Conservation (phyloP, 495 filamentous ascomycete genomes). For the Xylaria cubensis region DNA sequence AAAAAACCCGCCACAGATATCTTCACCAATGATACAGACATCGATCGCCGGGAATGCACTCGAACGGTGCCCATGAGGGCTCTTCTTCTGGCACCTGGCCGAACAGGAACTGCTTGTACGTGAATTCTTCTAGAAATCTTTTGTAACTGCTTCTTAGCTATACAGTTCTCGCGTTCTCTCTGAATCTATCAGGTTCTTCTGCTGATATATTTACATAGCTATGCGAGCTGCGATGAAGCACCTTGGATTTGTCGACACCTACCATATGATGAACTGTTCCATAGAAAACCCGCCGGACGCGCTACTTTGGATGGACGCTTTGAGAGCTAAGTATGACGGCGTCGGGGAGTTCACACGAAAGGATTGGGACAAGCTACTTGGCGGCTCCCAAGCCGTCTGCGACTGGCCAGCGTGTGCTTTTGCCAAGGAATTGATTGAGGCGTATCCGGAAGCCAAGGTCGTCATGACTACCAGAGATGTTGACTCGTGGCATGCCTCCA, state of each 20-base stretch:
- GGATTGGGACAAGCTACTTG: constrained; percentile 72
- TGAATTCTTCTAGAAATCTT: constrained; percentile 17
- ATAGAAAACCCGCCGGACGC: constrained; percentile 72
- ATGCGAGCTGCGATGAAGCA: constrained; percentile 66
- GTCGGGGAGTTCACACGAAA: constrained; percentile 65
- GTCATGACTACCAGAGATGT: constrained; percentile 66
- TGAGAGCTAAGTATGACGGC: constrained; percentile 69
- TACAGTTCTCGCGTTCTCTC: not conserved
- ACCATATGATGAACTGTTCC: constrained; percentile 73
- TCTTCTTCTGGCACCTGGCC: constrained; percentile 65
- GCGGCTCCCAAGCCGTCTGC: constrained; percentile 66
- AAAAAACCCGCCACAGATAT: constrained; percentile 45
- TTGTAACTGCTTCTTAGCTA: not conserved
- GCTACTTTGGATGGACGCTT: constrained; percentile 69
- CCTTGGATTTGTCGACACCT: constrained; percentile 66
- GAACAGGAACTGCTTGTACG: constrained; percentile 73
- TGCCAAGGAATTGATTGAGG: constrained; percentile 69
- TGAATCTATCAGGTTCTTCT: not conserved
- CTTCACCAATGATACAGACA: constrained; percentile 64
- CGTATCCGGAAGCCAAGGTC: constrained; percentile 74
- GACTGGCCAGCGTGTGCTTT: constrained; percentile 73
- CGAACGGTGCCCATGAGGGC: constrained; percentile 73
- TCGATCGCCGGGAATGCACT: constrained; percentile 67
- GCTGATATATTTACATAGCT: constrained; percentile 43
- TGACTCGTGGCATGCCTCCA: constrained; percentile 53